A percentile compares a stretch with the other conserved stretches of the same genome.
phyloP scores from a whole-genome alignment of 2,329 filamentous ascomycete genomes.

The Lecanoromycetidae sp. region DNA sequence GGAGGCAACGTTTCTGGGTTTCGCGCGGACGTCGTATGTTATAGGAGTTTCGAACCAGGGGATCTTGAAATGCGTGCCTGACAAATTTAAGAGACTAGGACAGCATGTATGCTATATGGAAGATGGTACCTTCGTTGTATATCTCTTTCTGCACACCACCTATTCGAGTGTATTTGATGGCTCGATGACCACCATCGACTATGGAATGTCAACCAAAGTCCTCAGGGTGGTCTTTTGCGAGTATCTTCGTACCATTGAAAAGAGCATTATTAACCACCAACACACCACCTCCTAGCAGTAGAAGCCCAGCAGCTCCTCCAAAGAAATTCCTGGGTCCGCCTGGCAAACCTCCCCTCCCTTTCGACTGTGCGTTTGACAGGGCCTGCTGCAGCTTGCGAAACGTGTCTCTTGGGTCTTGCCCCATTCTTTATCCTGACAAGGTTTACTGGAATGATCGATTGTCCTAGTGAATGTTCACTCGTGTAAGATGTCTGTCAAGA shows the following conservation, averaged over 20 bases:
- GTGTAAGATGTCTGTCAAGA: not conserved
- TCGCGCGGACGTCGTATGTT: slow-evolving; percentile 94
- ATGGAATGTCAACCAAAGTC: slow-evolving; percentile 11
- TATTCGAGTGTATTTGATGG: slow-evolving; percentile 93
- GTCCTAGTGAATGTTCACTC: not conserved
- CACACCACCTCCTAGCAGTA: slow-evolving; percentile 43
- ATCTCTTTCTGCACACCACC: slow-evolving; percentile 94
- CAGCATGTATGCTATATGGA: not conserved
- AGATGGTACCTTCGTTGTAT: slow-evolving; percentile 66
- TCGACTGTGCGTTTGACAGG: slow-evolving; percentile 35
- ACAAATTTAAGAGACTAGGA: slow-evolving; percentile 1
- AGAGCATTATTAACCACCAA: slow-evolving; percentile 51
- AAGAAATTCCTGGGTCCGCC: slow-evolving; percentile 42
- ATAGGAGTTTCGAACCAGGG: slow-evolving; percentile 97
- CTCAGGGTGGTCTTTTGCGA: not conserved
- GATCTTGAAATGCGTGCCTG: slow-evolving; percentile 83
- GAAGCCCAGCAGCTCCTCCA: slow-evolving; percentile 41
- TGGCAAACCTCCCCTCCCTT: slow-evolving; percentile 38
- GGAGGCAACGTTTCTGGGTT: slow-evolving; percentile 90
- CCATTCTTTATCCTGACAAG: slow-evolving; percentile 11
- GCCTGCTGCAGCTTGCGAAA: slow-evolving; percentile 54
- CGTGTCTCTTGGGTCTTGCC: slow-evolving; percentile 51
- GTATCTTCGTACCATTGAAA: slow-evolving; percentile 47
- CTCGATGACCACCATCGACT: slow-evolving; percentile 96
- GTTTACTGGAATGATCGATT: not conserved